Conservation (phyloP, 768 basidiomycete genomes). For the Tulasnella sp. region DNA sequence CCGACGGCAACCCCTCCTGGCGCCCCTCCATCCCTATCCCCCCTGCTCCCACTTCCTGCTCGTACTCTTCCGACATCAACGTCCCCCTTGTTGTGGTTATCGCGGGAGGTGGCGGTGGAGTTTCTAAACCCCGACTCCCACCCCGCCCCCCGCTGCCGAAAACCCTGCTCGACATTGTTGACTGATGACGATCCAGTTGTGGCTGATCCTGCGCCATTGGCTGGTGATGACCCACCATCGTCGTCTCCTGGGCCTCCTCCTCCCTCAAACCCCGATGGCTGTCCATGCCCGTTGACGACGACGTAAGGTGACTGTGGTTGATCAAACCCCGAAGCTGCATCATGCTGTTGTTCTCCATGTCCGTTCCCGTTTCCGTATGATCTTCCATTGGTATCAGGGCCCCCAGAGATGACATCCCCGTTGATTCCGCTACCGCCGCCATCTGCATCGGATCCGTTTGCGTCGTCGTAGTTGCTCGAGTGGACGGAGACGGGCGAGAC, state of each 20-base stretch:
- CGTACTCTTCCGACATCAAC: not conserved
- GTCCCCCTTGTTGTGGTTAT: not conserved
- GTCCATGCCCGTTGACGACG: not conserved
- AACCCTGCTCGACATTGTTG: conserved; percentile 13
- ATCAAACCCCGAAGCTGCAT: conserved; percentile 4
- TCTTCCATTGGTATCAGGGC: too few species aligned
- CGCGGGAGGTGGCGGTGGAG: conserved; percentile 16
- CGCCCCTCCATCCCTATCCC: not conserved
- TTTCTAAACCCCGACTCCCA: conserved; percentile 14
- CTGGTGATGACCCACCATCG: too few species aligned
- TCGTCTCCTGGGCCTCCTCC: too few species aligned
- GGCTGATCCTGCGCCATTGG: not conserved
- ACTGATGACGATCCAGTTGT: not conserved
- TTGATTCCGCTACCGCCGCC: conserved; percentile 2
- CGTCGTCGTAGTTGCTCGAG: conserved; percentile 7
- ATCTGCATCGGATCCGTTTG: conserved; percentile 4
- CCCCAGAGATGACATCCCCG: conserved; percentile 1
- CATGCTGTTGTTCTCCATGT: not conserved
- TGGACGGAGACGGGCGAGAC: conserved; percentile 8
- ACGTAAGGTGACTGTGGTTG: too few species aligned
- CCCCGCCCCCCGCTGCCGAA: conserved; percentile 15
- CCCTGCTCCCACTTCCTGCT: conserved; percentile 7
- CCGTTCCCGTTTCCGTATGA: not conserved
- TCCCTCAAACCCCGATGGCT: not conserved
- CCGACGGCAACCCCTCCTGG: not conserved